A percentile compares a stretch with the other conserved stretches of the same genome.
These are phyloP conservation scores for Tetrapisispora phaffii DNA, from an alignment of 805 yeast species.

Conservation along the genomic window DNA sequence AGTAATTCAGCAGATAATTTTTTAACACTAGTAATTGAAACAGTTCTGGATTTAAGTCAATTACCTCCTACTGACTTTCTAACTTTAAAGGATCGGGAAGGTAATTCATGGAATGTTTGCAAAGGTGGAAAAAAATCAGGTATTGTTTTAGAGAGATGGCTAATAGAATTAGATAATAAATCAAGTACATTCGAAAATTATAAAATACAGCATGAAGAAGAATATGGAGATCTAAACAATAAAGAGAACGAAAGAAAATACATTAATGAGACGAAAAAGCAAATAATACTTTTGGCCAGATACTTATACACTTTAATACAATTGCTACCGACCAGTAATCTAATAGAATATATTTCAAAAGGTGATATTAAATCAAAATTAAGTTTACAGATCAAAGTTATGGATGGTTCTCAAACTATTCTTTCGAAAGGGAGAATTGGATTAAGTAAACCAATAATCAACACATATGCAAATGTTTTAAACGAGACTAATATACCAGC, in stretches of 20 bases:
- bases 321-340: constrained; percentile 61
- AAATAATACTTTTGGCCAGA: constrained; percentile 63
- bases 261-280: constrained; percentile 51
- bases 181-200: constrained; percentile 29
- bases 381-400: constrained; percentile 45
- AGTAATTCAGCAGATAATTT: constrained; percentile 18
- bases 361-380: constrained; percentile 1
- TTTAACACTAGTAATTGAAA: constrained; percentile 82
- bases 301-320: constrained; percentile 57
- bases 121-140: constrained; percentile 61
- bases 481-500: constrained; percentile 33
- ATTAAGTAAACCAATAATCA: constrained; percentile 54
- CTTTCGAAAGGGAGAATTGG: constrained; percentile 80
- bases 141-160: constrained; percentile 92
- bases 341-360: constrained; percentile 38
- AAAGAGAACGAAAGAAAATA: constrained; percentile 3
- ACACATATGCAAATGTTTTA: constrained; percentile 26
- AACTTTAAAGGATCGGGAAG: constrained; percentile 46
- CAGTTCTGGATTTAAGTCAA: constrained; percentile 58
- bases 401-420: constrained; percentile 74
- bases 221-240: constrained; percentile 11
- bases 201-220: constrained; percentile 8
- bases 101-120: constrained; percentile 46
- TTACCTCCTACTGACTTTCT: constrained; percentile 49
- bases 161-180: constrained; percentile 58